Conservation (phyloP, 306 rosid species). For the Sechiopsis laciniata region DNA sequence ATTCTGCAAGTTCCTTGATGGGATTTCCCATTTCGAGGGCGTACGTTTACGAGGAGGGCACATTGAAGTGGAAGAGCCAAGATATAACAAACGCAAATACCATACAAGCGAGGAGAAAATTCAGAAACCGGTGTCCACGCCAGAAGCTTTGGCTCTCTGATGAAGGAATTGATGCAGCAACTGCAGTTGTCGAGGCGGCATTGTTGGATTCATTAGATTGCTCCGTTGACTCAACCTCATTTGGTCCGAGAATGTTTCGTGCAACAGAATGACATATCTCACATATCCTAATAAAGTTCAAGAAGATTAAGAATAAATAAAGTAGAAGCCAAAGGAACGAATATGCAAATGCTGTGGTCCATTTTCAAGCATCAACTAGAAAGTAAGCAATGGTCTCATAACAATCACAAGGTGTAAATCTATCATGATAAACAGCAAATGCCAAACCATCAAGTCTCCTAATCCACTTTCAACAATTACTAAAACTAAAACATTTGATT, state of each 20-base stretch:
- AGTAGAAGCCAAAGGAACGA: neutral
- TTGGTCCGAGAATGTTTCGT: constrained; percentile 34
- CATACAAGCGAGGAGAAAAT: constrained; percentile 56
- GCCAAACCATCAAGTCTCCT: neutral
- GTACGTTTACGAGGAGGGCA: constrained; percentile 21
- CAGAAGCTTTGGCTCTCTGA: constrained; percentile 39
- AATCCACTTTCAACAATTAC: neutral
- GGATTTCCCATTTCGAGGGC: neutral
- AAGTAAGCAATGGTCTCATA: neutral
- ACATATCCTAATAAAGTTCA: constrained; percentile 41
- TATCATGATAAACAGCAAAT: neutral
- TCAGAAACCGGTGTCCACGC: constrained; percentile 59
- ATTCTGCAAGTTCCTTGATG: neutral
- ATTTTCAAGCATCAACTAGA: neutral
- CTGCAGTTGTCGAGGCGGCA: constrained; percentile 17
- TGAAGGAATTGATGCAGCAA: constrained; percentile 3
- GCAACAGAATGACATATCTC: constrained; percentile 55
- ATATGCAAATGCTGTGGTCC: neutral
- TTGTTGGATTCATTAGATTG: neutral
- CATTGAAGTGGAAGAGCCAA: constrained; percentile 60
- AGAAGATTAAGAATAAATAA: constrained; percentile 17
- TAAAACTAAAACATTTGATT: neutral
- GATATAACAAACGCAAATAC: constrained; percentile 61
- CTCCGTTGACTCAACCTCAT: constrained; percentile 26
- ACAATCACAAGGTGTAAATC: constrained; percentile 6